A percentile compares a stretch with the other conserved stretches of the same genome.
Conservation (phyloP, 148 eudicot species). For the Vaccinium vitisidaea region DNA sequence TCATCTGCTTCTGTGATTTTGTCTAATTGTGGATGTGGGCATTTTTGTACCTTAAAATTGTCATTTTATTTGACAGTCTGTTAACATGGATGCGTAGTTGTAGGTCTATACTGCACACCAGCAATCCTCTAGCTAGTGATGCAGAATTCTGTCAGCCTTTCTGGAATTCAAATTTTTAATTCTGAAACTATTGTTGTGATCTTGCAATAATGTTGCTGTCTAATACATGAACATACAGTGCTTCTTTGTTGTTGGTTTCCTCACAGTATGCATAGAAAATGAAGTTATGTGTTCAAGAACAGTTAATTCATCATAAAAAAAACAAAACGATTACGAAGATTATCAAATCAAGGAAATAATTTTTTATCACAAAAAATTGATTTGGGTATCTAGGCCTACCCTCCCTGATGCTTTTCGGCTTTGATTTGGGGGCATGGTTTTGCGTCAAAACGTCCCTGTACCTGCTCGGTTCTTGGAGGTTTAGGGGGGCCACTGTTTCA, state of each 20-base stretch:
- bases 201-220: conserved; percentile 3
- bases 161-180: neutral
- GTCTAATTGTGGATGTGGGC: neutral
- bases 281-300: neutral
- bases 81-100: neutral
- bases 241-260: neutral
- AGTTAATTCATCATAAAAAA: neutral
- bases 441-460: too few relatives aligned
- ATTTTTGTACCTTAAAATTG: neutral
- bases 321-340: neutral
- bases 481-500: too few relatives aligned
- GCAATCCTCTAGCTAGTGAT: conserved; percentile 2
- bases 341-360: neutral
- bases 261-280: neutral
- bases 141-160: neutral
- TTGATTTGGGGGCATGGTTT: too few relatives aligned
- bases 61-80: neutral
- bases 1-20: neutral
- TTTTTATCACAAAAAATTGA: neutral
- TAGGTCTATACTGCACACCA: neutral
- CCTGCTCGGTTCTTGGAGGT: too few relatives aligned
- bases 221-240: neutral
- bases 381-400: too few relatives aligned
- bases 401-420: too few relatives aligned
- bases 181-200: neutral